A percentile compares a stretch with the other conserved stretches of the same genome.
These are phyloP conservation scores for Botrytis byssoidea DNA, from an alignment of 2,329 filamentous ascomycete genomes.

Conservation along the genomic window DNA sequence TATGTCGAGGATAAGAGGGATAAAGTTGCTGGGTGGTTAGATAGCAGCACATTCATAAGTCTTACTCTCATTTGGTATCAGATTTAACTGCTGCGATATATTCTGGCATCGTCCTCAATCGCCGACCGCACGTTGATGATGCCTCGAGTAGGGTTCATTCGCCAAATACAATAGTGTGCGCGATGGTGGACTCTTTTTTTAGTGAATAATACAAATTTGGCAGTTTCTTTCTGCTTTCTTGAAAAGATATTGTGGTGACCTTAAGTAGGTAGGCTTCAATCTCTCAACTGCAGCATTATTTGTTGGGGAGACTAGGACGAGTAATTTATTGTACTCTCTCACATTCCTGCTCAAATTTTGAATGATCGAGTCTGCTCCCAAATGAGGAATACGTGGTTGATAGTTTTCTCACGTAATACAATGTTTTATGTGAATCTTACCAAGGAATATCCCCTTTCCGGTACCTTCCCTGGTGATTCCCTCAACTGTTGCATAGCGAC, in stretches of 20 bases:
- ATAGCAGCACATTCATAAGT: not conserved
- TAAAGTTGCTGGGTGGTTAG: not conserved
- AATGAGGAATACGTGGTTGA: not conserved
- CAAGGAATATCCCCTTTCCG: too few relatives aligned
- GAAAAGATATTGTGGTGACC: not conserved
- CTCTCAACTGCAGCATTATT: not conserved
- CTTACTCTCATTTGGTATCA: not conserved
- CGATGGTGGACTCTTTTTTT: not conserved
- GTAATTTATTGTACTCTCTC: not conserved
- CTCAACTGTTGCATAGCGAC: conserved; percentile 13
- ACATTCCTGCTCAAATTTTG: not conserved
- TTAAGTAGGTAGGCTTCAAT: not conserved
- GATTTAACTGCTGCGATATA: not conserved
- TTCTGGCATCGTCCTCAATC: not conserved
- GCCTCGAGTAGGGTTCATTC: not conserved
- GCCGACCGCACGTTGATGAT: not conserved
- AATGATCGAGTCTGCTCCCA: not conserved
- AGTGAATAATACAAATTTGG: not conserved
- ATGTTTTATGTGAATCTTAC: not conserved
- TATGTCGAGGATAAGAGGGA: not conserved
- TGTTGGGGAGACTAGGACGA: not conserved
- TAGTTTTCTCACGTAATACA: too few relatives aligned
- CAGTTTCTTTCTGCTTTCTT: not conserved
- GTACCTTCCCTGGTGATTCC: not conserved
- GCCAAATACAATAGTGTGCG: too few relatives aligned